Percentiles rank a stretch among this genome's conserved stretches.
phyloP scores from a whole-genome alignment of 139 green algal genomes.

The Coelastrella sp. region DNA sequence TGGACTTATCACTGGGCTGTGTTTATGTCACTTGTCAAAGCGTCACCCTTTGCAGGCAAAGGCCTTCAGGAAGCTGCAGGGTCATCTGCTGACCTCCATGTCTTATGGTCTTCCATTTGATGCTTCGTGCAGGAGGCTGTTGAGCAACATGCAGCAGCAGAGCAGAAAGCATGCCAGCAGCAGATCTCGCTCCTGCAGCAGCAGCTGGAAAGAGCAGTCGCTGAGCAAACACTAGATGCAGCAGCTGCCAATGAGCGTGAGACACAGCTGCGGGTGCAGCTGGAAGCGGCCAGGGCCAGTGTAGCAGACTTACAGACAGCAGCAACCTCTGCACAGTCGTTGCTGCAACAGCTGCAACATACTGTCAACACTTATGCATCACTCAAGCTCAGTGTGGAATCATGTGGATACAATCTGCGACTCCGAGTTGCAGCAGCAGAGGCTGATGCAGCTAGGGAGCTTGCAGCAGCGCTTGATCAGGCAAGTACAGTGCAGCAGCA shows the following conservation, averaged over 20 bases:
- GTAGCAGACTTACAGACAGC: background rate
- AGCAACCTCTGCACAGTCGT: background rate
- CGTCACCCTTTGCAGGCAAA: too few species aligned
- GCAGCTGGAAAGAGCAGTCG: background rate
- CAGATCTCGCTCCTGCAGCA: background rate
- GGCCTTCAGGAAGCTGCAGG: too few species aligned
- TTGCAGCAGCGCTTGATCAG: background rate
- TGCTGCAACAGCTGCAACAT: background rate
- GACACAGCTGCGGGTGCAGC: background rate
- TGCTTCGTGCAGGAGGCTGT: too few species aligned
- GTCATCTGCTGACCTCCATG: too few species aligned
- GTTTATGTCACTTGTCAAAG: too few species aligned
- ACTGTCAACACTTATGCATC: background rate
- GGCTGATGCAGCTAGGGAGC: background rate
- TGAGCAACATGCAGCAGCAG: background rate
- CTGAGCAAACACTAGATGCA: too few species aligned
- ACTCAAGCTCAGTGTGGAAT: background rate
- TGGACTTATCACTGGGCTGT: too few species aligned
- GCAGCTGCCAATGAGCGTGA: background rate
- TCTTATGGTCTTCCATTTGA: too few species aligned
- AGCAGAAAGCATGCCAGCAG: too few species aligned
- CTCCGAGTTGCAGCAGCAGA: background rate
- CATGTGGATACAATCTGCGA: background rate
- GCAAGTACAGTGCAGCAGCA: conserved; percentile 3
- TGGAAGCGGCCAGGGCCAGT: background rate